phyloP scores from a whole-genome alignment of 169 alveolate species.

The Cyclospora cayetanensis region DNA sequence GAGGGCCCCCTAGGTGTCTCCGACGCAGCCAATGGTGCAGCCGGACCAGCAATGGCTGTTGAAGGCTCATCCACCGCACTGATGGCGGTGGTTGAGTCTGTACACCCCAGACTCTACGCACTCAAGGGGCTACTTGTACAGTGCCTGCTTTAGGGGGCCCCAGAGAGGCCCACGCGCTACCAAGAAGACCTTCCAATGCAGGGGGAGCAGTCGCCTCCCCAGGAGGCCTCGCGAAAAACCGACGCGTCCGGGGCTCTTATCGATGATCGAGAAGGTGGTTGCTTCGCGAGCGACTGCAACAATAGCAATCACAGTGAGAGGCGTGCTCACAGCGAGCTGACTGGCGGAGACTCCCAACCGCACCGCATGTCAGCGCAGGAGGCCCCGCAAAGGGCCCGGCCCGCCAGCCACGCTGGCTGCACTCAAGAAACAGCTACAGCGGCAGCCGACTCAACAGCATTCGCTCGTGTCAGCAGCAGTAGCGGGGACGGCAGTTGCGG shows the following conservation, averaged over 20 bases:
- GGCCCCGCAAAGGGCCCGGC: background rate
- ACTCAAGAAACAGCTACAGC: conserved; percentile 5
- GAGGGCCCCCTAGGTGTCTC: background rate
- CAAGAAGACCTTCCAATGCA: background rate
- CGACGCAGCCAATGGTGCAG: background rate
- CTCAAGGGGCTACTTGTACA: background rate
- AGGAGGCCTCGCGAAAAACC: background rate
- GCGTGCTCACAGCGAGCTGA: too few relatives aligned
- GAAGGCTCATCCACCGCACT: background rate
- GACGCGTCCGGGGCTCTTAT: background rate
- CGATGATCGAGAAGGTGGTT: background rate
- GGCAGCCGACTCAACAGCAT: background rate
- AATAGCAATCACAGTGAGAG: too few relatives aligned
- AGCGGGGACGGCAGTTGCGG: background rate
- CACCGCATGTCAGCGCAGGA: background rate
- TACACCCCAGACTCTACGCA: background rate
- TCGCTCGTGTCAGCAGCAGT: background rate
- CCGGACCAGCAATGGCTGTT: background rate
- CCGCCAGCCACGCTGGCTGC: background rate
- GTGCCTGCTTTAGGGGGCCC: background rate
- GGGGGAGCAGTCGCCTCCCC: background rate
- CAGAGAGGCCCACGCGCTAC: too few relatives aligned
- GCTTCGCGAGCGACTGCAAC: background rate
- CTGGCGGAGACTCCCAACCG: background rate
- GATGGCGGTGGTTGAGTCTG: conserved; percentile 17